Evolutionary conservation across 2,329 filamentous ascomycete genomes (phyloP).

Genomic region (Orbilia brochopaga): DNA sequence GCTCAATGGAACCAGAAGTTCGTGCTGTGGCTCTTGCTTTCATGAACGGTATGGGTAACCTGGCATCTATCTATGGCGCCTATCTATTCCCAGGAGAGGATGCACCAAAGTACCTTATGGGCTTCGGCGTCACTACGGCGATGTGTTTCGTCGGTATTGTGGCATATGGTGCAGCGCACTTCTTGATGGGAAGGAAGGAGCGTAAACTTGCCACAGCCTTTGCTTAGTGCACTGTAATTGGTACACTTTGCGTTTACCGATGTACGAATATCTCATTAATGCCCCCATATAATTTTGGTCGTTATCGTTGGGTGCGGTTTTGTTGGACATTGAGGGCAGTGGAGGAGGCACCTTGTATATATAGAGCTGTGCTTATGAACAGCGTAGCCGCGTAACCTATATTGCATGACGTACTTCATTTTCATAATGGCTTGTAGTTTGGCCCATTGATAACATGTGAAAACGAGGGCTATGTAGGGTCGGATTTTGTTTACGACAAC

Average conservation of each 20-base stretch:
- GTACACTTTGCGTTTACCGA: too few relatives aligned
- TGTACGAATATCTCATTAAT: too few relatives aligned
- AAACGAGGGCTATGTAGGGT: too few relatives aligned
- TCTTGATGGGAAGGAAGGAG: slow-evolving; percentile 52
- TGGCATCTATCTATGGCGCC: slow-evolving; percentile 66
- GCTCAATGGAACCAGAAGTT: slow-evolving; percentile 61
- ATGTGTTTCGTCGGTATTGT: slow-evolving; percentile 56
- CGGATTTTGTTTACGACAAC: too few relatives aligned
- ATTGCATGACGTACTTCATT: not conserved
- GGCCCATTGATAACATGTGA: too few relatives aligned
- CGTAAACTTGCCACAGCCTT: not conserved
- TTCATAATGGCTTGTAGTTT: too few relatives aligned
- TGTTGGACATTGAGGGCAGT: not conserved
- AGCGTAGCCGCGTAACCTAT: not conserved
- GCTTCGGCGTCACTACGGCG: slow-evolving; percentile 58
- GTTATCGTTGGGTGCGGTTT: not conserved
- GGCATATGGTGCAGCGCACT: slow-evolving; percentile 55
- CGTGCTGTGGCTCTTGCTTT: slow-evolving; percentile 64
- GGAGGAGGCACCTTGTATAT: not conserved
- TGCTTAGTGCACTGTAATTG: not conserved
- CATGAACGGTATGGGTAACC: slow-evolving; percentile 64
- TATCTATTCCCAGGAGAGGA: slow-evolving; percentile 63
- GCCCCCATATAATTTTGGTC: not conserved
- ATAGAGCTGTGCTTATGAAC: not conserved
- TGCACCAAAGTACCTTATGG: slow-evolving; percentile 62